Base-by-base conservation (phyloP, 257 asterid genomes). In the Petunia secreta region DNA sequence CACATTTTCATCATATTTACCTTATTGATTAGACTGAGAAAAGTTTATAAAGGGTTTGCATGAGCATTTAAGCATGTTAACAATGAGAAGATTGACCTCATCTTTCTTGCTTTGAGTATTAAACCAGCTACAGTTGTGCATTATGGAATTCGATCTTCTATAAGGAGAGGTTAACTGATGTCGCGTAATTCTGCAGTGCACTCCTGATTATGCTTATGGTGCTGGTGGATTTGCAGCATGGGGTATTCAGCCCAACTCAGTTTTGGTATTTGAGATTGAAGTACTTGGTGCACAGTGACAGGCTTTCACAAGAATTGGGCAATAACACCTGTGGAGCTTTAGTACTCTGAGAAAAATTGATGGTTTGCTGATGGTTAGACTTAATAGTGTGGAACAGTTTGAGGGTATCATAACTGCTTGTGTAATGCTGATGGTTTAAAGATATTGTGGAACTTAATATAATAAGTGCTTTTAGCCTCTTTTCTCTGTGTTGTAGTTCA, bases 131-230 rank as follows among this genome's bases (percentile, higher is more conserved):
- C 25, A 25, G 34, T 50, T 73, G 46, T 50, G 36, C 60, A 48
- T 50, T 73, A 73, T 73, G 60, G 48, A 73, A 48, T 73, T 48
- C 5, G 62, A 11, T 73, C 78, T 50, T 50, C 62, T 50, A 50
- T 36, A 11, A 48, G 34, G 46, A 73, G 60, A 50, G 46, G 3
- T 14, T 11, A 50, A 54, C 37, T 55, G 77, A 11, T 36, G 36
- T 85, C 52, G 75, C 8, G 10, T 0, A 81, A 82, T 10, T 13
- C 10, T 86, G 91, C 98, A 96, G 99, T 96, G 99, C 91, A 79
- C 99, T 48, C 98, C 98, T 9, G 99, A 96, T 87, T 96, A 92
- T 78, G 99, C 92, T 1, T 96, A 96, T 81, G 99, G 98, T 0
- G 44, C 91, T 1, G 66, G 84, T 75, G 99, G 99, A 78, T 96